phyloP scores from a whole-genome alignment of 2,329 filamentous ascomycete genomes.

The Dothideomycetes sp. region DNA sequence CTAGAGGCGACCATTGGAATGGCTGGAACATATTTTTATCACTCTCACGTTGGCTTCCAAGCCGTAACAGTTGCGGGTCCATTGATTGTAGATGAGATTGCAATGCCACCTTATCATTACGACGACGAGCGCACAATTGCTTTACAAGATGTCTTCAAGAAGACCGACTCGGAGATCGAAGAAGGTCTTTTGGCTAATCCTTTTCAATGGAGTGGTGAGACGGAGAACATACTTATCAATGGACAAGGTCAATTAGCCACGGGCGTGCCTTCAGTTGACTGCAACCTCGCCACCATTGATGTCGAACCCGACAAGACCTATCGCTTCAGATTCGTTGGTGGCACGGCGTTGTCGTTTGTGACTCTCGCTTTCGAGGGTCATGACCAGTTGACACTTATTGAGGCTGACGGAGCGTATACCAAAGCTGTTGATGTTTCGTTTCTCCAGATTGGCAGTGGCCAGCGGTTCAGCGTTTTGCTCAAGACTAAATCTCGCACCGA shows the following conservation, averaged over 20 bases:
- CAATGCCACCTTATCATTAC: slow-evolving; percentile 43
- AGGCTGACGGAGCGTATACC: slow-evolving; percentile 46
- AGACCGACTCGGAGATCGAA: slow-evolving; percentile 42
- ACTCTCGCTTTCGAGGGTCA: slow-evolving; percentile 48
- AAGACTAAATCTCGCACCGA: no score
- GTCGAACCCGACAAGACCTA: slow-evolving; percentile 52
- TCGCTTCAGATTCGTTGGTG: slow-evolving; percentile 49
- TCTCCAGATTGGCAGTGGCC: slow-evolving; percentile 47
- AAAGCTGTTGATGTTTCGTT: slow-evolving; percentile 34
- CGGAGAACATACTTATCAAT: slow-evolving; percentile 46
- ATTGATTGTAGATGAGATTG: slow-evolving; percentile 45
- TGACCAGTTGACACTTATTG: slow-evolving; percentile 44
- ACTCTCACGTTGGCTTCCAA: slow-evolving; percentile 56
- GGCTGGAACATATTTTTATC: slow-evolving; percentile 57
- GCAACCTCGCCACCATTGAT: slow-evolving; percentile 41
- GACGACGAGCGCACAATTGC: slow-evolving; percentile 49
- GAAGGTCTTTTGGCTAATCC: slow-evolving; percentile 37
- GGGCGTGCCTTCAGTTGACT: no score
- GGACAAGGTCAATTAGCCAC: no score
- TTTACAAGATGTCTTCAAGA: slow-evolving; percentile 47
- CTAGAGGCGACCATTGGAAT: slow-evolving; percentile 41
- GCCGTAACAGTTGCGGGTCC: slow-evolving; percentile 46
- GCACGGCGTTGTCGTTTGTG: slow-evolving; percentile 42
- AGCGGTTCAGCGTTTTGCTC: slow-evolving; percentile 50
- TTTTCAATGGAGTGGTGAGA: slow-evolving; percentile 50